These are phyloP conservation scores for Coemansia guatemalensis DNA, from an alignment of 192 early-diverging fungal genomes.

Conservation along the genomic window DNA sequence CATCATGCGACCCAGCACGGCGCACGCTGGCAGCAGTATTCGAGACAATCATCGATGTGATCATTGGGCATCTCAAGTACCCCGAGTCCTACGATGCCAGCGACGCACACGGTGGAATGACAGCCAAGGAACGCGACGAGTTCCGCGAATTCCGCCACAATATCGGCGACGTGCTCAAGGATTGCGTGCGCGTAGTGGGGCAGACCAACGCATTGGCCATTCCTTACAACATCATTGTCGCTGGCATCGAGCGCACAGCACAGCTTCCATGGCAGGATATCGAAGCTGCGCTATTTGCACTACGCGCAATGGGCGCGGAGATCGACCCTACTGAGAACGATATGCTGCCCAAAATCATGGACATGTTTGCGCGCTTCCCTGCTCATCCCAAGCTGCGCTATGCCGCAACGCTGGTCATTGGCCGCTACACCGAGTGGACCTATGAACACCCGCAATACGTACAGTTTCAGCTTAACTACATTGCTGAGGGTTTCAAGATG, in stretches of 20 bases:
- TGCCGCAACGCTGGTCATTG: constrained; percentile 94
- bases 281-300: constrained; percentile 91
- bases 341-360: constrained; percentile 90
- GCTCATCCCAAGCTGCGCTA: constrained; percentile 93
- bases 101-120: constrained; percentile 62
- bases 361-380: constrained; percentile 80
- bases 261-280: constrained; percentile 82
- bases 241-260: constrained; percentile 32
- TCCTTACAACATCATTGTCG: constrained; percentile 60
- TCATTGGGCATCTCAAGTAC: constrained; percentile 86
- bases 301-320: constrained; percentile 91
- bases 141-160: constrained; percentile 96
- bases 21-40: constrained; percentile 67
- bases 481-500: constrained; percentile 88
- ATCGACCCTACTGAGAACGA: constrained; percentile 68
- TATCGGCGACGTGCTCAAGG: constrained; percentile 96
- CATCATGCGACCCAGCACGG: constrained; percentile 53
- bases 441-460: constrained; percentile 83
- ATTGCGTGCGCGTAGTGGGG: constrained; percentile 85
- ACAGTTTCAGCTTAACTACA: constrained; percentile 88
- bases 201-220: constrained; percentile 68
- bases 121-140: constrained; percentile 89
- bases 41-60: constrained; percentile 72
- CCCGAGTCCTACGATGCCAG: constrained; percentile 51
- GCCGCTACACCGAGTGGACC: constrained; percentile 95